These are phyloP conservation scores for Candida ponderosae DNA, from an alignment of 805 yeast species.

Conservation along the genomic window DNA sequence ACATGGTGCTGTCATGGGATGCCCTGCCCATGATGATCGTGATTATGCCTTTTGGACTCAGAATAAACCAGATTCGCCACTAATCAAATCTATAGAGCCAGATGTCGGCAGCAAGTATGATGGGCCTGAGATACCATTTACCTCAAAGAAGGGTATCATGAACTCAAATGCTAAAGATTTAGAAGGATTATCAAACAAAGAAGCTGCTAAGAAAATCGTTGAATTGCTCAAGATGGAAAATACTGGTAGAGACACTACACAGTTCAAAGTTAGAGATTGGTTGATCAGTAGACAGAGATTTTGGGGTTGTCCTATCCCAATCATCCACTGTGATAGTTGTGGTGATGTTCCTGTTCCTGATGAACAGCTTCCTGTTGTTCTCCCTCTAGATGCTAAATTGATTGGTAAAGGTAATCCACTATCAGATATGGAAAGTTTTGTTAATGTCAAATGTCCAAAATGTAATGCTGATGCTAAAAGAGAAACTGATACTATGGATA, in stretches of 20 bases:
- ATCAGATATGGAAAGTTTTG: slow-evolving; percentile 57
- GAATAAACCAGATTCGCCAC: slow-evolving; percentile 38
- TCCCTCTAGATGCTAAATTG: slow-evolving; percentile 53
- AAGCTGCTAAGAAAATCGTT: slow-evolving; percentile 45
- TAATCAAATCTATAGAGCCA: slow-evolving; percentile 13
- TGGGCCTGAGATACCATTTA: slow-evolving; percentile 23
- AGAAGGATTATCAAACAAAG: slow-evolving; percentile 38
- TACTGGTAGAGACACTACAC: slow-evolving; percentile 40
- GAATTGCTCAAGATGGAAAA: slow-evolving; percentile 28
- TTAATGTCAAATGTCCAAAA: slow-evolving; percentile 69
- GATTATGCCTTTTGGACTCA: slow-evolving; percentile 75
- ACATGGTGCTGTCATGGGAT: slow-evolving; percentile 95
- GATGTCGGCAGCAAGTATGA: slow-evolving; percentile 5
- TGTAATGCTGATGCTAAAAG: slow-evolving; percentile 72
- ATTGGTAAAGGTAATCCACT: slow-evolving; percentile 61
- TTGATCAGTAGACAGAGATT: slow-evolving; percentile 87
- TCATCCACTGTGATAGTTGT: slow-evolving; percentile 77
- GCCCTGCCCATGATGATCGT: slow-evolving; percentile 88
- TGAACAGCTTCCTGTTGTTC: slow-evolving; percentile 68
- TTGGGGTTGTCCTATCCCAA: slow-evolving; percentile 99
- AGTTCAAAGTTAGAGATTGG: slow-evolving; percentile 84
- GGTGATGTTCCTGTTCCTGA: slow-evolving; percentile 94
- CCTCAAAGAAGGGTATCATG: slow-evolving; percentile 37
- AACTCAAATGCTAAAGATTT: slow-evolving; percentile 39
- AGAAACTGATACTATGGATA: slow-evolving; percentile 98